phyloP scores from a whole-genome alignment of 768 basidiomycete species.

The Dacryopinax primogenitus region DNA sequence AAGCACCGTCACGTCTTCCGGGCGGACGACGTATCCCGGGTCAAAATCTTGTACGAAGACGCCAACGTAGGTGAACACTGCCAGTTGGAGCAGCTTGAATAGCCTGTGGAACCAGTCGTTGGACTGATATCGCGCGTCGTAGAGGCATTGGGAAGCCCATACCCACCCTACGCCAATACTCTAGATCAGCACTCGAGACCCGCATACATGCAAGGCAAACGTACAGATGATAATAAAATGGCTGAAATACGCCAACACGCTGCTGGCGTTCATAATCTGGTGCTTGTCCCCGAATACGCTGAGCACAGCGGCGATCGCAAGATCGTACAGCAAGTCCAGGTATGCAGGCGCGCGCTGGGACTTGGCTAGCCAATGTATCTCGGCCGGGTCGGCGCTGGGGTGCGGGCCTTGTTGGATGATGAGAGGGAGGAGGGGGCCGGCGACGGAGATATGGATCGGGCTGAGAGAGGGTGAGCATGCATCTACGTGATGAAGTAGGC shows the following conservation, averaged over 20 bases:
- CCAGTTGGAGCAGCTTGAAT: constrained; percentile 8
- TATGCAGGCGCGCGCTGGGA: neutral
- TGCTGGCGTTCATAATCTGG: neutral
- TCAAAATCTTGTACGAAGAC: constrained; percentile 12
- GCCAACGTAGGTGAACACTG: neutral
- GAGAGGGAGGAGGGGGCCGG: neutral
- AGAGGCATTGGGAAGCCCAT: constrained; percentile 9
- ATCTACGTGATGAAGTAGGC: no score
- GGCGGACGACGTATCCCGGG: neutral
- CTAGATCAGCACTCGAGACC: neutral
- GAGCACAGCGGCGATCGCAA: neutral
- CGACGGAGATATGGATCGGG: neutral
- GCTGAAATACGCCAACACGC: neutral
- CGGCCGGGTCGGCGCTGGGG: neutral
- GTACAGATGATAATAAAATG: neutral
- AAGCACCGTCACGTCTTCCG: neutral
- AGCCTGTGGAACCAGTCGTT: constrained; percentile 12
- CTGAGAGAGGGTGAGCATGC: no score
- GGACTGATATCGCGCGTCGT: constrained; percentile 3
- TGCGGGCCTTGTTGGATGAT: neutral
- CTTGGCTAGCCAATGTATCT: neutral
- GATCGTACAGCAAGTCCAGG: neutral
- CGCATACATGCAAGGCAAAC: no score
- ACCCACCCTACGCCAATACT: constrained; percentile 10
- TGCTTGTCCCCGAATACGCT: neutral